phyloP scores from a whole-genome alignment of 2,329 filamentous ascomycete genomes.

The Penicillium brasilianum region DNA sequence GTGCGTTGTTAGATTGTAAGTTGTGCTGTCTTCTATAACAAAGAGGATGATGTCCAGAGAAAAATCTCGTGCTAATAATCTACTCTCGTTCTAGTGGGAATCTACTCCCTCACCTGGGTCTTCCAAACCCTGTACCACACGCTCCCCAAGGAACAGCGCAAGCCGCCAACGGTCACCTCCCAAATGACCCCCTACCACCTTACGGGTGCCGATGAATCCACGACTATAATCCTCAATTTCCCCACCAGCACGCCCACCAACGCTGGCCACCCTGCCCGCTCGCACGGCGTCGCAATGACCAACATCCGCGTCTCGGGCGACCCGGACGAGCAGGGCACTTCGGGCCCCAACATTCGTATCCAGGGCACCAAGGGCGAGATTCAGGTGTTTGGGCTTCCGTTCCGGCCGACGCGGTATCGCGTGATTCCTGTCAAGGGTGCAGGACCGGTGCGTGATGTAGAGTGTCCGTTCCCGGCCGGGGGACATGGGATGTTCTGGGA shows the following conservation, averaged over 20 bases:
- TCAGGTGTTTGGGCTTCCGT: slow-evolving; percentile 75
- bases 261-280: slow-evolving; percentile 49
- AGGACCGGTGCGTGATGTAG: slow-evolving; percentile 51
- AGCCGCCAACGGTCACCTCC: slow-evolving; percentile 67
- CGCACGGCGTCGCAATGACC: slow-evolving; percentile 74
- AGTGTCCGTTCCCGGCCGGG: slow-evolving; percentile 55
- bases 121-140: slow-evolving; percentile 88
- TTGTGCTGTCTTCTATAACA: slow-evolving; percentile 11
- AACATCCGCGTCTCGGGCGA: slow-evolving; percentile 66
- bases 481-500: slow-evolving; percentile 91
- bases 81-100: slow-evolving; percentile 63
- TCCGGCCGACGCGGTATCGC: slow-evolving; percentile 68
- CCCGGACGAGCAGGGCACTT: slow-evolving; percentile 63
- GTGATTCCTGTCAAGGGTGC: slow-evolving; percentile 62
- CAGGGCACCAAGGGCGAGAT: slow-evolving; percentile 83
- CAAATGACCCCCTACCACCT: slow-evolving; percentile 73
- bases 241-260: slow-evolving; percentile 59
- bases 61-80: background rate
- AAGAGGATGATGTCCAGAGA: background rate
- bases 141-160: slow-evolving; percentile 66
- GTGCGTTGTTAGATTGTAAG: slow-evolving; percentile 73
- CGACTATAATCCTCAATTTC: slow-evolving; percentile 78
- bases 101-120: slow-evolving; percentile 89
- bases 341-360: slow-evolving; percentile 73
- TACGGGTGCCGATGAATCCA: slow-evolving; percentile 77